Evolutionary conservation across 169 alveolate genomes (phyloP).

Genomic region (Plasmodium reichenowi): DNA sequence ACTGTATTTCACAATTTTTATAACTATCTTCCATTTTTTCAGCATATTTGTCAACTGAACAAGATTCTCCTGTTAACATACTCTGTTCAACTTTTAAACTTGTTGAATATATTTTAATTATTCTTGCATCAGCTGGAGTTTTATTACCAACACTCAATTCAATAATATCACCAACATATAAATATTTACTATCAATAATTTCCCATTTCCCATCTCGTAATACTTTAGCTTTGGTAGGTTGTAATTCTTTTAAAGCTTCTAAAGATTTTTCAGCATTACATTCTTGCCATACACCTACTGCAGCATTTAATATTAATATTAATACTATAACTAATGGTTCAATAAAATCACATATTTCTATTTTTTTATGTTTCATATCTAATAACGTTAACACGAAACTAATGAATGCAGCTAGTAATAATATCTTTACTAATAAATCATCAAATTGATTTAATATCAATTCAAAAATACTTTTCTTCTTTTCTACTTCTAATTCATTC

Average conservation of each 20-base stretch:
- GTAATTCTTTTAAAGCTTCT: slow-evolving; percentile 96
- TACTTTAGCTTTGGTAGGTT: slow-evolving; percentile 93
- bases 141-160: slow-evolving; percentile 96
- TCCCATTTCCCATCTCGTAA: slow-evolving; percentile 95
- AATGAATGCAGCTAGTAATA: slow-evolving; percentile 96
- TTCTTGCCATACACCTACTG: slow-evolving; percentile 99
- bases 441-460: slow-evolving; percentile 95
- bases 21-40: slow-evolving; percentile 80
- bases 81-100: slow-evolving; percentile 95
- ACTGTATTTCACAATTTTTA: slow-evolving; percentile 87
- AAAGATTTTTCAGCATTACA: slow-evolving; percentile 98
- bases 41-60: slow-evolving; percentile 89
- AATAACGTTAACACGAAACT: slow-evolving; percentile 94
- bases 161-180: slow-evolving; percentile 98
- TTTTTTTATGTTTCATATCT: slow-evolving; percentile 92
- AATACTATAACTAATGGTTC: slow-evolving; percentile 97
- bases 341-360: slow-evolving; percentile 95
- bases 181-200: slow-evolving; percentile 91
- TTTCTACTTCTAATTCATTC: slow-evolving; percentile 92
- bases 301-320: slow-evolving; percentile 96
- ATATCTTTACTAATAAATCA: slow-evolving; percentile 95
- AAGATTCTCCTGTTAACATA: slow-evolving; percentile 97
- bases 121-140: slow-evolving; percentile 98
- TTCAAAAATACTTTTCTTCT: slow-evolving; percentile 91
- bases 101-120: slow-evolving; percentile 93